Percentiles rank a stretch among this genome's conserved stretches.
Evolutionary conservation across 2,329 filamentous ascomycete species (phyloP).

Genomic region (Incumbomyces lentus): DNA sequence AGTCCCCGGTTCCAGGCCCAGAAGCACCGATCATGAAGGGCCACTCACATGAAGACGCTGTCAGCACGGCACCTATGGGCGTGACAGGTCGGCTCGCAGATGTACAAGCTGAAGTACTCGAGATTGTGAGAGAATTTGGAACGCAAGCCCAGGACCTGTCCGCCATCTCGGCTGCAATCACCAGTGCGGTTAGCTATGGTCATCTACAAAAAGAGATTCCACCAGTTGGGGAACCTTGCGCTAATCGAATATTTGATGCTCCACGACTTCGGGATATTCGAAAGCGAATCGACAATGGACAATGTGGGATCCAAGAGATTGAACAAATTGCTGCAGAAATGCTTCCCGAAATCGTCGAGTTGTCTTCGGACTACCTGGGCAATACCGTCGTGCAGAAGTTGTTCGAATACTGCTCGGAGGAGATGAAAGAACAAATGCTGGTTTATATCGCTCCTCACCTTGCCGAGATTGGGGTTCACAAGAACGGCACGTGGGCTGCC

Average conservation of each 20-base stretch:
- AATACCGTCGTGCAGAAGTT: conserved; percentile 99
- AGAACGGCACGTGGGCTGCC: conserved; percentile 98
- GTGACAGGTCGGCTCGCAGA: conserved; percentile 55
- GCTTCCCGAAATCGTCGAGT: conserved; percentile 90
- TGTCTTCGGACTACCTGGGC: conserved; percentile 90
- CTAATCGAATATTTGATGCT: conserved; percentile 82
- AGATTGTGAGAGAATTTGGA: conserved; percentile 81
- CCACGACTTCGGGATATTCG: conserved; percentile 90
- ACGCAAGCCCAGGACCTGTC: conserved; percentile 67
- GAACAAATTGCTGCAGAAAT: conserved; percentile 87
- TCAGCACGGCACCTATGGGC: conserved; percentile 44
- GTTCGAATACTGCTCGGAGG: conserved; percentile 90
- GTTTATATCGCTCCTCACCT: conserved; percentile 78
- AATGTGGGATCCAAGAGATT: conserved; percentile 73
- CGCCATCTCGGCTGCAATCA: conserved; percentile 62
- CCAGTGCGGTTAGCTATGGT: conserved; percentile 65
- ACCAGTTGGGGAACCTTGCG: conserved; percentile 75
- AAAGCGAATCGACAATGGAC: conserved; percentile 94
- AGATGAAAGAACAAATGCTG: conserved; percentile 84
- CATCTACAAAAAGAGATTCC: conserved; percentile 74
- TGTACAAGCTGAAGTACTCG: conserved; percentile 69
- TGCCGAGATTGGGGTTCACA: conserved; percentile 94
- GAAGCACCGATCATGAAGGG: conserved; percentile 3
- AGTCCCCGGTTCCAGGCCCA: conserved; percentile 16
- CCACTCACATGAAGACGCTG: conserved; percentile 19